A percentile compares a stretch with the other conserved stretches of the same genome.
Conservation (phyloP, 2,329 filamentous ascomycete species). For the Bipolaris cookei region DNA sequence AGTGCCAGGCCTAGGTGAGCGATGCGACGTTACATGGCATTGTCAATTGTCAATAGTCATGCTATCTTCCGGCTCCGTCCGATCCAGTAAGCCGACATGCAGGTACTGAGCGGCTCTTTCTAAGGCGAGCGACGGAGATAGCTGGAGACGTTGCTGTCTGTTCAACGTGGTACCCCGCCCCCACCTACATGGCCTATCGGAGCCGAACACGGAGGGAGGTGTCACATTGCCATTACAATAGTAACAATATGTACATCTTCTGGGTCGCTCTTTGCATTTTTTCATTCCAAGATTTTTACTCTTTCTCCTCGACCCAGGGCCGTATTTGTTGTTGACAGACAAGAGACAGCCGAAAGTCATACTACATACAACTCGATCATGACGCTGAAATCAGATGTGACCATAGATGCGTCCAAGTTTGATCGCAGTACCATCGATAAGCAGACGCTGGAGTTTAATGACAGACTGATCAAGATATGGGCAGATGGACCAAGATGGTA, state of each 20-base stretch:
- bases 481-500: slow-evolving; percentile 58
- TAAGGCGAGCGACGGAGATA: not conserved
- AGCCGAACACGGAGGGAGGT: slow-evolving; percentile 1
- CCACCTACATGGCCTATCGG: slow-evolving; percentile 6
- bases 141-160: not conserved
- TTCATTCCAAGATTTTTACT: not conserved
- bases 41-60: not conserved
- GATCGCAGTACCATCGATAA: slow-evolving; percentile 49
- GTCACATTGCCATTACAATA: not conserved
- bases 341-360: not conserved
- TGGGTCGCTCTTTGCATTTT: not conserved
- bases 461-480: slow-evolving; percentile 52
- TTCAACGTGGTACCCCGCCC: slow-evolving; percentile 11
- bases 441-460: slow-evolving; percentile 55
- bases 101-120: not conserved
- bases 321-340: not conserved
- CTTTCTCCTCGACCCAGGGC: not conserved
- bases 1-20: not conserved
- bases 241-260: not conserved
- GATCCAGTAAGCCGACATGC: slow-evolving; percentile 25
- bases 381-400: slow-evolving; percentile 50
- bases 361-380: slow-evolving; percentile 18
- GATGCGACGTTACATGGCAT: not conserved
- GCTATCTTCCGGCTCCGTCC: slow-evolving; percentile 15
- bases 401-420: slow-evolving; percentile 54